Conservation (phyloP, 1,284 basidiomycete species). For the Inonotus obliquus region DNA sequence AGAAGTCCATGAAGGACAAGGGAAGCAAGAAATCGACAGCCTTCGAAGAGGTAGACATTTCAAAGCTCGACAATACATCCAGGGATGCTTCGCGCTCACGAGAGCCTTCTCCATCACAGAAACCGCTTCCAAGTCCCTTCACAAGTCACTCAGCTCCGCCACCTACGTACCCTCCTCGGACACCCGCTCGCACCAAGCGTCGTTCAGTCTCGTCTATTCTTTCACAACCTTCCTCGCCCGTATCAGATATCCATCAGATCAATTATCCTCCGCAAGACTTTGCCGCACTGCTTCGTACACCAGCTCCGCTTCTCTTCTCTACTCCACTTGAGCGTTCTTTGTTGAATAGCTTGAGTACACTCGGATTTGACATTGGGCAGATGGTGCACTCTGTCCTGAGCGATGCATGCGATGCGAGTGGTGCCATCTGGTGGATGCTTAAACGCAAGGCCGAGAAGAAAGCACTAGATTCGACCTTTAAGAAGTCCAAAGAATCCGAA, state of each 20-base stretch:
- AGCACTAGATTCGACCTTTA: constrained; percentile 40
- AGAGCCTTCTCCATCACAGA: constrained; percentile 21
- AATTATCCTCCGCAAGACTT: constrained; percentile 60
- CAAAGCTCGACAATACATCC: background rate
- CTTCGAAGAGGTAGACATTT: constrained; percentile 41
- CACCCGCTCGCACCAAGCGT: constrained; percentile 91
- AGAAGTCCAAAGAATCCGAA: constrained; percentile 20
- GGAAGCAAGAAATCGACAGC: constrained; percentile 34
- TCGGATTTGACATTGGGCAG: constrained; percentile 93
- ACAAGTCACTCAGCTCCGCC: constrained; percentile 35
- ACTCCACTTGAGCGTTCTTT: constrained; percentile 79
- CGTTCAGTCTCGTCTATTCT: constrained; percentile 86
- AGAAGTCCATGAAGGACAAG: constrained; percentile 3
- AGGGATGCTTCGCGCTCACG: constrained; percentile 19
- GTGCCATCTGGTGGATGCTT: constrained; percentile 97
- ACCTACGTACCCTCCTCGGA: constrained; percentile 66
- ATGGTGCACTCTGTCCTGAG: constrained; percentile 89
- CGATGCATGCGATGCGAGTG: constrained; percentile 89
- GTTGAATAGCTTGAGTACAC: constrained; percentile 65
- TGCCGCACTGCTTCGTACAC: constrained; percentile 61
- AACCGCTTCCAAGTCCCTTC: constrained; percentile 25
- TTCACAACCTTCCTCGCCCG: constrained; percentile 52
- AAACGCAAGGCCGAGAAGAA: constrained; percentile 73
- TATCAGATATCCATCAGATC: constrained; percentile 29
- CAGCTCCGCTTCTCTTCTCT: constrained; percentile 80